Percentiles rank a stretch among this genome's conserved stretches.
phyloP scores from a whole-genome alignment of 768 basidiomycete genomes.

The Rhodotorula sphaerocarpa region DNA sequence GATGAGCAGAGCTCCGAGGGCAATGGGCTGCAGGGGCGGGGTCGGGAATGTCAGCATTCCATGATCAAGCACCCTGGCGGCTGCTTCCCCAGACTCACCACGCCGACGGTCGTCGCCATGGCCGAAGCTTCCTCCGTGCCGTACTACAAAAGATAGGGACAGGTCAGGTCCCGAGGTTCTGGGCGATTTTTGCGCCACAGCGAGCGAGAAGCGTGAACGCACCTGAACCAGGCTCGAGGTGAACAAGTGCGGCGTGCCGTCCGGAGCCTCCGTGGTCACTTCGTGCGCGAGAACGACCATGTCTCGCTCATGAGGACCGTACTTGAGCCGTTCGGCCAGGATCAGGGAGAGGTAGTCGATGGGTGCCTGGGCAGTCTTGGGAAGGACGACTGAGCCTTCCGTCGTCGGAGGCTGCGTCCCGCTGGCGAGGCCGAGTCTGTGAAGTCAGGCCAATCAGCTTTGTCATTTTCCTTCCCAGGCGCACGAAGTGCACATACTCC shows the following conservation, averaged over 20 bases:
- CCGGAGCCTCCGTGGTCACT: conserved; percentile 50
- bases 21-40: conserved; percentile 55
- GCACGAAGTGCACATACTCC: not conserved
- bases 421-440: conserved; percentile 10
- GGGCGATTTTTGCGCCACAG: too few relatives aligned
- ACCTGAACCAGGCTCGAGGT: conserved; percentile 30
- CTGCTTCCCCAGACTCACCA: conserved; percentile 11
- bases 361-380: conserved; percentile 40
- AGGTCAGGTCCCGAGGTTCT: not conserved
- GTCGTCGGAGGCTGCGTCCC: conserved; percentile 4
- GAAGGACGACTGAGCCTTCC: conserved; percentile 26
- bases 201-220: conserved; percentile 8
- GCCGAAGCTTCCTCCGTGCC: conserved; percentile 59
- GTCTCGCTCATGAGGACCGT: conserved; percentile 65
- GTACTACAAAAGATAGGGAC: conserved; percentile 44
- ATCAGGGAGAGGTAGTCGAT: conserved; percentile 68
- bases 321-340: conserved; percentile 63
- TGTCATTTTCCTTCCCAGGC: too few relatives aligned
- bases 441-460: not conserved
- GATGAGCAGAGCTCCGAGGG: conserved; percentile 65
- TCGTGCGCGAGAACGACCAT: conserved; percentile 81
- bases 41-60: not conserved
- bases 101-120: conserved; percentile 82
- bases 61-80: too few relatives aligned
- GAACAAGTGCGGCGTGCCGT: conserved; percentile 20